Evolutionary conservation across 2,329 filamentous ascomycete species (phyloP), one percentile per base, ranked within the genome.

Genomic region (Fusarium drepaniforme): DNA sequence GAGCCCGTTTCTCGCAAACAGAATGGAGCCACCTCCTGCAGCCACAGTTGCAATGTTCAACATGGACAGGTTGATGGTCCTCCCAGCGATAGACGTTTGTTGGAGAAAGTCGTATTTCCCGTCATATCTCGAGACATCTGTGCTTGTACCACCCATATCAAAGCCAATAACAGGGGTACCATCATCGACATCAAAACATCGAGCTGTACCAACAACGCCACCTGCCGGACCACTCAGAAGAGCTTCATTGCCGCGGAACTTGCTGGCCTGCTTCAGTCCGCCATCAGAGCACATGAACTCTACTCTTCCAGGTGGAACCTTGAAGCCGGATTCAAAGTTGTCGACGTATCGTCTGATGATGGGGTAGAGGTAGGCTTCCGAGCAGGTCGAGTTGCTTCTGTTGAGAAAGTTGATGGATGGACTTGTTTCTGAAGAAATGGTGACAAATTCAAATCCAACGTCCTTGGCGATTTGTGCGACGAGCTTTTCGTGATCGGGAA

Each of bases 401-500:
- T 91, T 90, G 2, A 93, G 89, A 35, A 93, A 85, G 80, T 94
- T 93, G 82, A 94, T 93, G 87, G 93, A 92, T 2, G 91, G 91
- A 86, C 93, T 92, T 38, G 93, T 86, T 77, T 91, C 87, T 72
- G 91, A 90, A 42, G 91, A 93, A 23, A 93, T 84, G 67, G 90
- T 92, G 66, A 94, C 89, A 80, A 93, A 91, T 64, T 88, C 84
- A 77, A 94, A 94, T 1, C 95, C 95, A 70, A 97, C 91, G 11
- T 95, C 91, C 60, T 86, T 87, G 0, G 95, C 95, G 40, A 97
- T 85, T 73, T 86, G 88, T 11, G 94, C 94, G 6, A 97, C 88
- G 23, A 93, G 77, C 1, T 91, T 90, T 81, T 98, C 95, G 76
- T 97, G 95, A 38, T 93, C 90, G 1, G 94, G 94, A 78, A 94